Evolutionary conservation across 768 basidiomycete species (phyloP).

Genomic region (Albatrellus ellisii): DNA sequence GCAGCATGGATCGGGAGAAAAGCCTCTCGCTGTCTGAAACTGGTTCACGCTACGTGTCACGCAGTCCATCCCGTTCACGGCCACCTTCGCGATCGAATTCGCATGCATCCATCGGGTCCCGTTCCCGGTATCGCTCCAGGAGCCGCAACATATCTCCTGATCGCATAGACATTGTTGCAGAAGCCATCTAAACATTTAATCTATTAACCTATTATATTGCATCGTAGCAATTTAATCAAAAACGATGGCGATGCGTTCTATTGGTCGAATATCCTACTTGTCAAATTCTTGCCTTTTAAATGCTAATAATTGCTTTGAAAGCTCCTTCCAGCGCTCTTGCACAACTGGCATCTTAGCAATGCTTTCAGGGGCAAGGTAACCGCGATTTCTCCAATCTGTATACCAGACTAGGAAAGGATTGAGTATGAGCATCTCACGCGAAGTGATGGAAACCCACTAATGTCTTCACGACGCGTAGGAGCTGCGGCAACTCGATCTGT

Average conservation of each 20-base stretch:
- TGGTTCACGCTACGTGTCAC: conserved; percentile 49
- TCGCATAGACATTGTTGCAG: conserved; percentile 30
- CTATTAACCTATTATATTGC: not conserved
- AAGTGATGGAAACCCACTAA: conserved; percentile 30
- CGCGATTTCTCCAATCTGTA: conserved; percentile 56
- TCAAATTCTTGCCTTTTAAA: conserved; percentile 31
- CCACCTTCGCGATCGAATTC: conserved; percentile 16
- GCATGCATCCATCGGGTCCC: too few species aligned
- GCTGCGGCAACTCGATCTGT: conserved; percentile 62
- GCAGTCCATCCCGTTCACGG: conserved; percentile 37
- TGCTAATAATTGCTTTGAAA: conserved; percentile 46
- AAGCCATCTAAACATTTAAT: not conserved
- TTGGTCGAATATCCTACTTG: conserved; percentile 20
- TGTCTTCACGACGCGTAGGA: conserved; percentile 78
- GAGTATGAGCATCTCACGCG: not conserved
- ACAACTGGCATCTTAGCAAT: conserved; percentile 47
- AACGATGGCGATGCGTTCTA: not conserved
- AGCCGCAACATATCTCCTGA: conserved; percentile 27
- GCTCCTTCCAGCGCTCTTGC: conserved; percentile 54
- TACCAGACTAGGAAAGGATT: conserved; percentile 54
- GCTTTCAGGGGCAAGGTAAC: conserved; percentile 54
- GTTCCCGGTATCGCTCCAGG: conserved; percentile 22
- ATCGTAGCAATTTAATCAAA: not conserved
- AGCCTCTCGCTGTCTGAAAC: conserved; percentile 29
- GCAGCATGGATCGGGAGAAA: conserved; percentile 17